Percentiles rank a stretch among this genome's conserved stretches.
phyloP scores from a whole-genome alignment of 306 rosid species.

The Vigna hirtella region DNA sequence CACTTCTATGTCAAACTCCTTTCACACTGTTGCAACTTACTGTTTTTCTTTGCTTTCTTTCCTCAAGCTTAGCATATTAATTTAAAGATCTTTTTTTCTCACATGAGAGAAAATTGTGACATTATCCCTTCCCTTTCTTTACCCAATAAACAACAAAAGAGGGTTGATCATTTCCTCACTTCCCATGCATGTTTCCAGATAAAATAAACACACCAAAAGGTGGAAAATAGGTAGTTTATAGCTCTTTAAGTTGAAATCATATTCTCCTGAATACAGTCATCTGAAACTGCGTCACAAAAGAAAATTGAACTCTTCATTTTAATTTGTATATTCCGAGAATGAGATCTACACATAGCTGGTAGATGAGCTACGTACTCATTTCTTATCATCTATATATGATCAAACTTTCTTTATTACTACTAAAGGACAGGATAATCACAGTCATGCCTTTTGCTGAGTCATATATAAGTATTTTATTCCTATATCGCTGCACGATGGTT shows the following conservation, averaged over 20 bases:
- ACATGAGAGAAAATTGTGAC: neutral
- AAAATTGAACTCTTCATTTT: constrained; percentile 2
- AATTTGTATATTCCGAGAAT: neutral
- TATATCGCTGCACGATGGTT: no score
- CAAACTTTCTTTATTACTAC: neutral
- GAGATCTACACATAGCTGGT: neutral
- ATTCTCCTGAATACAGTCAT: neutral
- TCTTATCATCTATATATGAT: no score
- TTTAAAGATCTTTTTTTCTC: constrained; percentile 4
- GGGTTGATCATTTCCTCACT: neutral
- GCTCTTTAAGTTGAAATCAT: neutral
- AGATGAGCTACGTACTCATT: neutral
- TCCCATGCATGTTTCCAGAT: neutral
- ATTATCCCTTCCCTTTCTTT: constrained; percentile 10
- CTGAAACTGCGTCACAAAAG: constrained; percentile 10
- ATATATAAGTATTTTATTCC: neutral
- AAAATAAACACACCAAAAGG: neutral
- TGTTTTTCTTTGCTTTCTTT: neutral
- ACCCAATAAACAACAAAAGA: neutral
- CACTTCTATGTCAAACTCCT: constrained; percentile 5
- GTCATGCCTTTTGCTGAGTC: neutral
- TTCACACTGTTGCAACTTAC: neutral
- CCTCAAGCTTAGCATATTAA: neutral
- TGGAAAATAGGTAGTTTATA: neutral
- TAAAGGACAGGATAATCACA: neutral